Conservation (phyloP, 768 basidiomycete species). For the Atractiella rhizophila region DNA sequence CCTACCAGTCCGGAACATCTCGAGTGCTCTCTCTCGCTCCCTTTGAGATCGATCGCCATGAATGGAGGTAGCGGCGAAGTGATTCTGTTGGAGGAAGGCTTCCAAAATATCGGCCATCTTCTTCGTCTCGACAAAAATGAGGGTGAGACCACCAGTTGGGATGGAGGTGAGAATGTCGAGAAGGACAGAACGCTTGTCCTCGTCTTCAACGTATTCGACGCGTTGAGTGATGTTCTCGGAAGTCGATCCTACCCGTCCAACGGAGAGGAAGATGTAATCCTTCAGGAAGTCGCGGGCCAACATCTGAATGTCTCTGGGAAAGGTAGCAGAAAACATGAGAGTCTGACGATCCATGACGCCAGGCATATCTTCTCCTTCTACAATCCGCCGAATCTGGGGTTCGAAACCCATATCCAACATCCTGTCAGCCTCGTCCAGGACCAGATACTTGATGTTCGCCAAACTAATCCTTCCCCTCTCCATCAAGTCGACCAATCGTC, state of each 20-base stretch:
- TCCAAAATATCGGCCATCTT: conserved; percentile 97
- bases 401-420: conserved; percentile 99
- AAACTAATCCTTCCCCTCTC: conserved; percentile 92
- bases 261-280: conserved; percentile 95
- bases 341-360: conserved; percentile 71
- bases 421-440: conserved; percentile 96
- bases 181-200: conserved; percentile 85
- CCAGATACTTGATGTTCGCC: conserved; percentile 87
- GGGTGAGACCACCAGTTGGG: conserved; percentile 41
- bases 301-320: conserved; percentile 95
- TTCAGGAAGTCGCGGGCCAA: conserved; percentile 87
- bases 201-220: conserved; percentile 92
- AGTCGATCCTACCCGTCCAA: conserved; percentile 91
- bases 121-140: conserved; percentile 98
- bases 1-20: conserved; percentile 80
- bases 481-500: conserved; percentile 90
- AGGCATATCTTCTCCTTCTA: conserved; percentile 98
- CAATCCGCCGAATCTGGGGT: conserved; percentile 92
- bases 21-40: conserved; percentile 83
- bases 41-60: conserved; percentile 95
- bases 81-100: conserved; percentile 66
- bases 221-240: conserved; percentile 99
- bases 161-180: conserved; percentile 77
- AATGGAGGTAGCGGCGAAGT: conserved; percentile 77
- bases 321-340: conserved; percentile 98